Base-by-base conservation (phyloP, 495 filamentous ascomycete species). In the Penicillium antarcticum region DNA sequence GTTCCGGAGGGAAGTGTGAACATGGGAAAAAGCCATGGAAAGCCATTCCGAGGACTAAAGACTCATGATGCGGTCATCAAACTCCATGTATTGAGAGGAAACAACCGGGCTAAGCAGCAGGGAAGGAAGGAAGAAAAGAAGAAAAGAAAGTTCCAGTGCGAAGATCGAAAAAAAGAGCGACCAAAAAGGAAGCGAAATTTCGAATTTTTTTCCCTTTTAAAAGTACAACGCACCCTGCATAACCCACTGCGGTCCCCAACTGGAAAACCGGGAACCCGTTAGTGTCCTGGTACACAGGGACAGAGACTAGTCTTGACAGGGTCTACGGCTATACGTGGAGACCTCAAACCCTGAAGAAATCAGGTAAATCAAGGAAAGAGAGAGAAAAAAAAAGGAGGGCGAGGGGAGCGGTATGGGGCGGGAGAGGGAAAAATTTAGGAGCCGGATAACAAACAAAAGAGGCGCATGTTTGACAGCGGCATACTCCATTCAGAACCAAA, bases 381-480 rank as follows among this genome's bases (percentile, higher is more conserved):
- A 14, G 11, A 39, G 11, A 17, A 24, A 18, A 40, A 48, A 34
- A 21, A 21, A 32, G 24, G n/a, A n/a, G n/a, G n/a, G n/a, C n/a
- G n/a, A 40, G 24, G 24, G 26, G 6, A 7, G 16, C 5, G 46
- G 44, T n/a, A 45, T 8, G 42, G 18, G 44, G 32, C 46, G 47
- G 47, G 47, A 49, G 23, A 42, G n/a, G 29, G 37, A 35, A 36
- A 12, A 24, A 21, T 40, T 41, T 11, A 33, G 8, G 31, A 11
- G 36, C 13, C 45, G 21, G 35, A 24, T 10, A n/a, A 33, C 33
- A 19, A 35, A 19, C 29, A 21, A 43, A 17, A 16, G 26, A 17
- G 35, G 14, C 16, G 45, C 23, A n/a, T 39, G 45, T 48, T 32
- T 62, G 56, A 60, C 56, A 62, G 60, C 60, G 56, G 59, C 55